Evolutionary conservation across 345 rosid genomes (phyloP).

Genomic region (Eucalyptus curtisii): DNA sequence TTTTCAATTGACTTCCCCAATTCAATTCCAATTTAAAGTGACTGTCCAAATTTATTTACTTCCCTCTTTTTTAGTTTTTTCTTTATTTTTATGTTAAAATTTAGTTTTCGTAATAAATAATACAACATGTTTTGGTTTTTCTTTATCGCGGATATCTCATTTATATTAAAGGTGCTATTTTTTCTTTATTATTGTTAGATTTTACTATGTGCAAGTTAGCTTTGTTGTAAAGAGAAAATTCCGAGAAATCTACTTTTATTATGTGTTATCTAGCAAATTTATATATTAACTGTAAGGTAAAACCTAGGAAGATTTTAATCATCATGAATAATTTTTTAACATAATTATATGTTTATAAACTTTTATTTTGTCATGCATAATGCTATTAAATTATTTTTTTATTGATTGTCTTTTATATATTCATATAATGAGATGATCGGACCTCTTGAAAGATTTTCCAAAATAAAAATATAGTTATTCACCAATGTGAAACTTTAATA

Average conservation of each 20-base stretch:
- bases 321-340: background rate
- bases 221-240: background rate
- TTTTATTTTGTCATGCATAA: background rate
- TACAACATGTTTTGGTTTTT: background rate
- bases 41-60: background rate
- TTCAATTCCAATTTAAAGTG: background rate
- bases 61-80: too few relatives aligned
- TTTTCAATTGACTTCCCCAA: background rate
- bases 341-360: too few relatives aligned
- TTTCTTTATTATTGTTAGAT: background rate
- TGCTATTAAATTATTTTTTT: background rate
- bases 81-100: background rate
- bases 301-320: background rate
- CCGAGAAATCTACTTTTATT: background rate
- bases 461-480: background rate
- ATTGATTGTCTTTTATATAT: background rate
- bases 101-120: background rate
- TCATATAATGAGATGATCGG: background rate
- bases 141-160: background rate
- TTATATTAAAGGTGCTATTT: background rate
- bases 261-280: background rate
- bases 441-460: background rate
- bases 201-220: background rate
- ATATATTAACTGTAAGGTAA: background rate
- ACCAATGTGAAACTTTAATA: background rate